Percentiles rank a stretch among this genome's conserved stretches.
Evolutionary conservation across 148 eudicot species (phyloP).

Genomic region (Tetragonia tetragonoides): DNA sequence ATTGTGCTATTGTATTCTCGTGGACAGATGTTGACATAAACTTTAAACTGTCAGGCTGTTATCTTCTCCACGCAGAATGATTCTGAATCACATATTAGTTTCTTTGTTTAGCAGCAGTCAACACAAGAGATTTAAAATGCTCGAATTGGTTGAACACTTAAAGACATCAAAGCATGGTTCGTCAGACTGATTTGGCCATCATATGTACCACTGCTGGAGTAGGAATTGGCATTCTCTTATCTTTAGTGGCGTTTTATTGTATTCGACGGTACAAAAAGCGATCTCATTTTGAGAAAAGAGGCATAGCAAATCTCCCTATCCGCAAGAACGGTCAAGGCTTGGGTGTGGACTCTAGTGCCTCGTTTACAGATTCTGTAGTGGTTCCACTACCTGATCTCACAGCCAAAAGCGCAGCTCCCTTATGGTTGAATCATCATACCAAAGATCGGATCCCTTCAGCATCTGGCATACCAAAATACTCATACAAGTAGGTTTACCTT

Average conservation of each 20-base stretch:
- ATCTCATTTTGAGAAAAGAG: slow-evolving; percentile 37
- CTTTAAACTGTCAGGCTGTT: background rate
- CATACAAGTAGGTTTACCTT: slow-evolving; percentile 67
- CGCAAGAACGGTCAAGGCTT: slow-evolving; percentile 60
- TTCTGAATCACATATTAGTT: slow-evolving; percentile 14
- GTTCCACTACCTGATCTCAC: slow-evolving; percentile 39
- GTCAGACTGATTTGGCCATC: slow-evolving; percentile 45
- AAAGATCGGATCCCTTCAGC: slow-evolving; percentile 61
- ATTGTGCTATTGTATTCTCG: background rate
- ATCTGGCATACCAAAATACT: slow-evolving; percentile 81
- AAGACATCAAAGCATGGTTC: slow-evolving; percentile 54
- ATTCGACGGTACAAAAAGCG: slow-evolving; percentile 65
- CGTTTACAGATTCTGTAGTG: slow-evolving; percentile 43
- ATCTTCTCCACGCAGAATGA: background rate
- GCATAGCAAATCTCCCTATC: slow-evolving; percentile 44
- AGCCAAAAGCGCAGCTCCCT: slow-evolving; percentile 36
- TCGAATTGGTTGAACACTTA: slow-evolving; percentile 31
- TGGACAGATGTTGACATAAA: background rate
- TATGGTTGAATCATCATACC: slow-evolving; percentile 59
- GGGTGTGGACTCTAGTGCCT: slow-evolving; percentile 54
- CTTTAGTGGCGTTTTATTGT: slow-evolving; percentile 47
- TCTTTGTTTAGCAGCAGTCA: slow-evolving; percentile 32
- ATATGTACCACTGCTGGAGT: slow-evolving; percentile 68
- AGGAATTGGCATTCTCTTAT: slow-evolving; percentile 60
- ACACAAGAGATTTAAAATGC: slow-evolving; percentile 46